Evolutionary conservation across 2,329 filamentous ascomycete species (phyloP), one percentile per base, ranked within the genome.

Genomic region (Penicillium psychrosexuale): DNA sequence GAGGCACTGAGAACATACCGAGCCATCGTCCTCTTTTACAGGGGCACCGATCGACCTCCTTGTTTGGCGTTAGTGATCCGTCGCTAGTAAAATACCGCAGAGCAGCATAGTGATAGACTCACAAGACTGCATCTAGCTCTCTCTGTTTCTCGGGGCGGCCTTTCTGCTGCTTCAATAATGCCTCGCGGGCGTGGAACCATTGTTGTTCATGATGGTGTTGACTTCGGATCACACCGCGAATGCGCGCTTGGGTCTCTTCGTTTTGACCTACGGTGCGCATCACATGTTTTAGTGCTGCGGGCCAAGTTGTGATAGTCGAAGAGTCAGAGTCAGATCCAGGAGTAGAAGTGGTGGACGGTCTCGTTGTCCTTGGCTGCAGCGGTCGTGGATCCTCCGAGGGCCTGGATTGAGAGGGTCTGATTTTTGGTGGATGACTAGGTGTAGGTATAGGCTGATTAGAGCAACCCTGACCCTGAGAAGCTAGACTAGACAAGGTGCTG

Each of bases 171-270:
- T 76, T 70, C 6, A 83, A 64, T 24, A 86, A 66, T 7, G 75
- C 79, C 53, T 80, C 69, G 2, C 83, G 77, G 1, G 78, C 79
- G 27, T 75, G 69, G 73, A 80, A 84, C 81, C 86, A 89, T 60
- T 83, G 79, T 60, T 78, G 78, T 61, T 88, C 84, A 62, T 88
- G 81, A 38, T 79, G 77, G 62, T 84, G 80, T 67, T 89, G 85
- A 39, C 83, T 79, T 51, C 78, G 78, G 56, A 88, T 87, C 69
- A 89, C 77, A 72, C 84, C 68, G 19, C 75, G 75, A 58, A 83
- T 77, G 11, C 76, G 75, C 15, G 70, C 68, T 39, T 79, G 69
- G 1, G 75, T 69, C 31, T 70, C 67, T 52, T 80, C 76, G 56
- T 79, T 77, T 39, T 73, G 74, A 0, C 72, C 69, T 19, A 82